Base-by-base conservation (phyloP, 805 yeast species). In the Ogataea allantospora region DNA sequence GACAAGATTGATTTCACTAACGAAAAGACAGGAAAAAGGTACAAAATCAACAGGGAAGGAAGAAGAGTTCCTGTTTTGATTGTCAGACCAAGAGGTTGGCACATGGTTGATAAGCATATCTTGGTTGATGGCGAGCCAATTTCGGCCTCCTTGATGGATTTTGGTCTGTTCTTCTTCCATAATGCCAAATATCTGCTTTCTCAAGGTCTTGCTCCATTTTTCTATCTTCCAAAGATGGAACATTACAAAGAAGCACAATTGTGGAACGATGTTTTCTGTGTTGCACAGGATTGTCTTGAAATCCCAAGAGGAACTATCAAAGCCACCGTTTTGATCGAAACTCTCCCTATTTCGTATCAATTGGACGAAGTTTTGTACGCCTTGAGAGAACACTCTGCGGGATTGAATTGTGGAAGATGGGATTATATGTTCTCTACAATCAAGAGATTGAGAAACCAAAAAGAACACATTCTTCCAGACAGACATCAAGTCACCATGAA, bases 11-110 rank as follows among this genome's bases (percentile, higher is more conserved):
- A 74, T 50, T 75, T 73, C 51, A 68, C 66, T 19, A 54, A 58
- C 32, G 54, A 51, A 35, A 15, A 43, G 21, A 65, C 62, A 12
- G 71, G 71, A 18, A 68, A 68, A 48, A 38, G 57, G 22, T 68
- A 68, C 49, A 58, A 58, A 46, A 63, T 68, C 35, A 55, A 65
- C 33, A 67, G 66, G 43, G 68, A 68, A 40, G 73, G 70, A 38
- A 71, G 73, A 58, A 80, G 80, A 55, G 69, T 81, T 35, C 91
- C 91, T 44, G 84, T 88, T 29, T 66, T 84, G 59, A 81, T 84
- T 59, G 88, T 83, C 40, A 77, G 95, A 68, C 95, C 95, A 57
- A 75, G 95, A 68, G 93, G 95, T 34, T 83, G 91, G 89, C 95
- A 84, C 61, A 72, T 84, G 75, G 78, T 69, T 23, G 95, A 84